A percentile compares a stretch with the other conserved stretches of the same genome.
Conservation (phyloP, 225 moss, liverwort and hornwort genomes). For the Sphagnum tenellum region DNA sequence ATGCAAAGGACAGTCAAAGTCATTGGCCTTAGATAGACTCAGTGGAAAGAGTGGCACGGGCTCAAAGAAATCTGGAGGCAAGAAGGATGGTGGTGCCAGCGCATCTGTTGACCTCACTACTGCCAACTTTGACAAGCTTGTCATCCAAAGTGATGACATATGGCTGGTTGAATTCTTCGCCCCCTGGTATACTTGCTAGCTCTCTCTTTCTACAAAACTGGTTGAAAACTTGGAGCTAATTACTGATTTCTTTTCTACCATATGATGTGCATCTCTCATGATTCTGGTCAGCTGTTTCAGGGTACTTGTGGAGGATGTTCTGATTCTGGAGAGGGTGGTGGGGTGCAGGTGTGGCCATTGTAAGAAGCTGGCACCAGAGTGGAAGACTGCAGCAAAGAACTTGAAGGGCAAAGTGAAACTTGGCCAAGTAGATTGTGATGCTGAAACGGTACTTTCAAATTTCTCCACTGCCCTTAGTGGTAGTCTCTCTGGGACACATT, state of each 20-base stretch:
- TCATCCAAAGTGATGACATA: slow-evolving; percentile 65
- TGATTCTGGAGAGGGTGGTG: no score
- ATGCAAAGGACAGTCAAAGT: slow-evolving; percentile 55
- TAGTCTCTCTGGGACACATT: background rate
- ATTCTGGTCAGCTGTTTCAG: no score
- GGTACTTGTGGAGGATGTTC: no score
- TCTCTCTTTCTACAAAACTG: background rate
- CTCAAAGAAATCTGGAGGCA: slow-evolving; percentile 55
- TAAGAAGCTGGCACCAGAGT: slow-evolving; percentile 88
- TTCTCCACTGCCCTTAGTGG: background rate
- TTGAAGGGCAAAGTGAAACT: slow-evolving; percentile 84
- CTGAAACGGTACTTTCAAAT: slow-evolving; percentile 44
- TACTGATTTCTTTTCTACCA: no score
- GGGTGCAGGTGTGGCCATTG: slow-evolving; percentile 85
- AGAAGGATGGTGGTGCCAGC: slow-evolving; percentile 50
- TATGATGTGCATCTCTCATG: no score
- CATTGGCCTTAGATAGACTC: slow-evolving; percentile 57
- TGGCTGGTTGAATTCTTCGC: slow-evolving; percentile 99
- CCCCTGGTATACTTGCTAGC: slow-evolving; percentile 50
- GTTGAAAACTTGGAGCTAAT: no score
- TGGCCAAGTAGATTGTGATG: slow-evolving; percentile 79
- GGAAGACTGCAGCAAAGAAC: slow-evolving; percentile 78
- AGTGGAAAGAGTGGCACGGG: slow-evolving; percentile 36
- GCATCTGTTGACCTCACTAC: slow-evolving; percentile 63
- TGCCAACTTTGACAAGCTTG: slow-evolving; percentile 73